phyloP scores from a whole-genome alignment of 2,329 filamentous ascomycete species.

The Stenocarpella maydis region DNA sequence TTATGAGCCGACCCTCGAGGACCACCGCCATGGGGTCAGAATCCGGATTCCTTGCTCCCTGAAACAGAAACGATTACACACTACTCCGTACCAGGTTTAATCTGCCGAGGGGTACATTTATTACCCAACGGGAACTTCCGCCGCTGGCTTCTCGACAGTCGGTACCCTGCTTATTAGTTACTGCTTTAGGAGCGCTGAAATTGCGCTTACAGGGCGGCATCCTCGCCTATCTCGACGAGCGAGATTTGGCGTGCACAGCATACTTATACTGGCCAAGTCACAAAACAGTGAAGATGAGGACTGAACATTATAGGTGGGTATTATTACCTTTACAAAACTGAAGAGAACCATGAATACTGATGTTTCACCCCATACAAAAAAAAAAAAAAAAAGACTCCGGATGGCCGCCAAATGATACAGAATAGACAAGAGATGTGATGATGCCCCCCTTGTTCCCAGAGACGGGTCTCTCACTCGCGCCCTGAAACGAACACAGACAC shows the following conservation, averaged over 20 bases:
- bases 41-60: not conserved
- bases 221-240: slow-evolving; percentile 1
- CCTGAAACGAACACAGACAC: slow-evolving; percentile 4
- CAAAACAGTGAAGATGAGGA: not conserved
- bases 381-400: not conserved
- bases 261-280: too few relatives aligned
- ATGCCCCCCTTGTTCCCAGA: not conserved
- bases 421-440: not conserved
- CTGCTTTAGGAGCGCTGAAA: slow-evolving; percentile 7
- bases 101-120: not conserved
- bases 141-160: slow-evolving; percentile 6
- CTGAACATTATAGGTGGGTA: slow-evolving; percentile 1
- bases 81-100: slow-evolving; percentile 7
- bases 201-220: not conserved
- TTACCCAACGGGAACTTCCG: slow-evolving; percentile 1
- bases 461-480: not conserved
- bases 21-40: not conserved
- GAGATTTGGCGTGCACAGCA: not conserved
- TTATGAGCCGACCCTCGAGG: not conserved
- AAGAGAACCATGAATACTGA: not conserved
- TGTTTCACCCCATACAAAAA: not conserved
- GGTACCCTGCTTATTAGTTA: too few relatives aligned
- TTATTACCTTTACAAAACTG: slow-evolving; percentile 14
- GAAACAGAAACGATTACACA: not conserved
- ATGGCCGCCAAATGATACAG: slow-evolving; percentile 1